Base-by-base conservation (phyloP, 2,329 filamentous ascomycete species). In the Colletotrichum spinosum region DNA sequence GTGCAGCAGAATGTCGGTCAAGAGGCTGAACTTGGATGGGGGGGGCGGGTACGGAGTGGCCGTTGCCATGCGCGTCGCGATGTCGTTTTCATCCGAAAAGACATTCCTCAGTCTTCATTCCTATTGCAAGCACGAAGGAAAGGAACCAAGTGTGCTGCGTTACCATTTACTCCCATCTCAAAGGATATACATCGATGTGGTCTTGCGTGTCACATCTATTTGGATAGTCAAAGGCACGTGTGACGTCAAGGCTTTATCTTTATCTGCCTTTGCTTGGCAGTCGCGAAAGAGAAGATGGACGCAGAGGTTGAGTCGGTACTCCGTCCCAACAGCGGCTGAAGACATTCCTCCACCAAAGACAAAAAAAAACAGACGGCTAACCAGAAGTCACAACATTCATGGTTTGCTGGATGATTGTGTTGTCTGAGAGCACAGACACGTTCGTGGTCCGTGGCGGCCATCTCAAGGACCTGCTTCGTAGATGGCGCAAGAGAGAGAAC, bases 111-210 rank as follows among this genome's bases (percentile, higher is more conserved):
- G 33, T 37, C 9, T n/a, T 37, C 39, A 17, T 48, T 65, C 37
- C 12, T 35, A 52, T 62, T 51, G 62, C 62, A 65, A 65, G 52
- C 62, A 55, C 25, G 25, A 25, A 25, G 25, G 25, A 58, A 55
- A 46, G 12, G 53, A 17, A 17, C 17, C 17, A 17, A 42, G 39
- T 35, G 37, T 61, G 46, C 46, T 17, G 25, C 34, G 25, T n/a
- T 50, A n/a, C n/a, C 35, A n/a, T 25, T 38, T 37, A 52, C 37
- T 38, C 42, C 52, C 52, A 33, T 44, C 35, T 61, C 51, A 54
- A 52, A 51, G 33, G 48, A 46, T 41, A 17, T 51, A 52, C 33
- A 55, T 45, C 41, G 57, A 56, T 62, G 58, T 25, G 38, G 55
- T 59, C 38, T 60, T 54, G 52, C 52, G 35, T 51, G 38, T 59